These are phyloP conservation scores for Diplodia seriata DNA, from an alignment of 2,329 filamentous ascomycete genomes.

Conservation along the genomic window DNA sequence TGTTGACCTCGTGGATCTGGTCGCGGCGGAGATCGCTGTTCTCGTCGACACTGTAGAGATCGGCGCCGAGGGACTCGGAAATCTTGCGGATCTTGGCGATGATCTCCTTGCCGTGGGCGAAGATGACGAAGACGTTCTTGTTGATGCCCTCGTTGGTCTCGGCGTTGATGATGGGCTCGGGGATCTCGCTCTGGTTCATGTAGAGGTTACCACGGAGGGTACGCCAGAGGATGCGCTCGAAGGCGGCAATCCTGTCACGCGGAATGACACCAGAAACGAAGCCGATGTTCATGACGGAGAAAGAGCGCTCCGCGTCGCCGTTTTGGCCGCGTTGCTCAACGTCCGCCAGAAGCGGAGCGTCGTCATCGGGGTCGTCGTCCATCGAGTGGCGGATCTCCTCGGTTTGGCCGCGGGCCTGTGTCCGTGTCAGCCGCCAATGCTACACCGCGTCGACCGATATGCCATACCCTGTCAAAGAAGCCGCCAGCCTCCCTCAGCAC, in stretches of 20 bases:
- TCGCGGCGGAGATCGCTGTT: constrained; percentile 94
- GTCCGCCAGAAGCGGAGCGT: constrained; percentile 91
- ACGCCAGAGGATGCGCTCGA: constrained; percentile 97
- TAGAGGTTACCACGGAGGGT: constrained; percentile 97
- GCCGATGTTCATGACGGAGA: constrained; percentile 98
- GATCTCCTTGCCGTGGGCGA: constrained; percentile 97
- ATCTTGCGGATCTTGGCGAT: constrained; percentile 99
- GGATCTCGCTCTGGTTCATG: constrained; percentile 99
- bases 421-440: constrained; percentile 17
- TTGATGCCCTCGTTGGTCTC: constrained; percentile 87
- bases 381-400: constrained; percentile 94
- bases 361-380: constrained; percentile 81
- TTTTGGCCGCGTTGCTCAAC: constrained; percentile 83
- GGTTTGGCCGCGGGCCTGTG: constrained; percentile 84
- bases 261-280: constrained; percentile 97
- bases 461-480: constrained; percentile 81
- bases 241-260: constrained; percentile 89
- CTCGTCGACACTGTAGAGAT: constrained; percentile 96
- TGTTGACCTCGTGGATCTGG: constrained; percentile 97
- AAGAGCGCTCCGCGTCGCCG: constrained; percentile 77
- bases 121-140: constrained; percentile 99
- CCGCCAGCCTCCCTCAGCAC: constrained; percentile 94
- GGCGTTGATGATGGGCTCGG: constrained; percentile 89
- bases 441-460: not conserved
- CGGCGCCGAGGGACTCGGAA: constrained; percentile 93